These are phyloP conservation scores for Sindora glabra DNA, from an alignment of 306 rosid genomes.

Conservation along the genomic window DNA sequence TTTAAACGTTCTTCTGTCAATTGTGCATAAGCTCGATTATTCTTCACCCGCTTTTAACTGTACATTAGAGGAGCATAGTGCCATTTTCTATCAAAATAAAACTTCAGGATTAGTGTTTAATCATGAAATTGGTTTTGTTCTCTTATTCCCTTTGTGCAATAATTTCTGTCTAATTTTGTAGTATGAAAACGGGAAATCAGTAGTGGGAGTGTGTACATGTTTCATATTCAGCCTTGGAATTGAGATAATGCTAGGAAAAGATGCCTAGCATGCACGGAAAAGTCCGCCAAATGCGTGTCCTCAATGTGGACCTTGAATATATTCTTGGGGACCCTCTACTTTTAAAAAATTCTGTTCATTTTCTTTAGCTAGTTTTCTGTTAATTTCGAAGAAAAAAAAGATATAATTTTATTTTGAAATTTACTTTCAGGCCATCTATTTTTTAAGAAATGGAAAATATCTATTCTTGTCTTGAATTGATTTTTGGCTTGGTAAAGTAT, in stretches of 20 bases:
- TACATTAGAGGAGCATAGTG: background rate
- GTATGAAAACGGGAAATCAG: conserved; percentile 4
- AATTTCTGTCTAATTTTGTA: conserved; percentile 24
- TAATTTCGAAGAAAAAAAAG: too few species aligned
- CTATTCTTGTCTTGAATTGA: too few species aligned
- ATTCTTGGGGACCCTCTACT: conserved; percentile 59
- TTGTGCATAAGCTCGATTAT: too few species aligned
- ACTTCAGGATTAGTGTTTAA: too few species aligned
- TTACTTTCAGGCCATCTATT: too few species aligned
- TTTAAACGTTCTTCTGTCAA: too few species aligned
- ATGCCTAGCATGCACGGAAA: conserved; percentile 23
- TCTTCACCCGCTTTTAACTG: conserved; percentile 8
- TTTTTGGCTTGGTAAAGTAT: too few species aligned
- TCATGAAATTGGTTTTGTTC: too few species aligned
- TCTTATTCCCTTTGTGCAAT: background rate
- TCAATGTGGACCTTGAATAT: conserved; percentile 57
- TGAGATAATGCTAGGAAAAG: conserved; percentile 33
- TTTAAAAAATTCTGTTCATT: conserved; percentile 12
- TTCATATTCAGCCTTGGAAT: conserved; percentile 25
- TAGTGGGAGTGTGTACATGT: conserved; percentile 18
- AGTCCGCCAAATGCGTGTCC: conserved; percentile 33
- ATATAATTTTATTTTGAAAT: too few species aligned
- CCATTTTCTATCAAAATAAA: too few species aligned
- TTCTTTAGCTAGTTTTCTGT: too few species aligned
- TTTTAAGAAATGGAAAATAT: too few species aligned